A percentile compares a stretch with the other conserved stretches of the same genome.
These are phyloP conservation scores for Scedosporium minutisporum DNA, from an alignment of 2,329 filamentous ascomycete genomes.

Conservation along the genomic window DNA sequence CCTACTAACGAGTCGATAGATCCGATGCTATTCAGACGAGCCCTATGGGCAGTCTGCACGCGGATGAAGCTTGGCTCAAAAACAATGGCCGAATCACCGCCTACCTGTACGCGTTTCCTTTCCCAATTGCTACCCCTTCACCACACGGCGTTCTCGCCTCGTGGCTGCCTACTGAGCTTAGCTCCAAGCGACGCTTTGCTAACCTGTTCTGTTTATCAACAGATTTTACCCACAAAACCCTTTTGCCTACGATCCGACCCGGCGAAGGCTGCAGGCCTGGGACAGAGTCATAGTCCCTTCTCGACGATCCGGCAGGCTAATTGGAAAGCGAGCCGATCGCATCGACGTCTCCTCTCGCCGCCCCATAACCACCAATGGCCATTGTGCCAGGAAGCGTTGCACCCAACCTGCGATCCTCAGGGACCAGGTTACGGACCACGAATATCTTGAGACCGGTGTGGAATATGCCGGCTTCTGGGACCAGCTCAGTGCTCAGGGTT, in stretches of 20 bases:
- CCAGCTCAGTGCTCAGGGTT: slow-evolving; percentile 1
- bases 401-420: background rate
- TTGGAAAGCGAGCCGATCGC: background rate
- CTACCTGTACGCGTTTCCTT: background rate
- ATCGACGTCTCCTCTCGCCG: background rate
- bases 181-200: background rate
- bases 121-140: background rate
- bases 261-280: background rate
- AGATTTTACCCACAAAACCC: background rate
- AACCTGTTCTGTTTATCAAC: background rate
- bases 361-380: background rate
- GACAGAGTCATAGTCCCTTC: background rate
- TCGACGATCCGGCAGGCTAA: background rate
- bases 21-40: background rate
- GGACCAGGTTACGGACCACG: background rate
- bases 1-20: background rate
- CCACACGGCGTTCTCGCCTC: background rate
- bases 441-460: background rate
- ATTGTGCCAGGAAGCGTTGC: background rate
- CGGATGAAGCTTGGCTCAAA: background rate
- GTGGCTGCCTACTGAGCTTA: background rate
- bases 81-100: background rate
- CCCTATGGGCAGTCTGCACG: background rate
- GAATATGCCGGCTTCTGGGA: slow-evolving; percentile 3
- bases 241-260: background rate